Evolutionary conservation across 2,329 filamentous ascomycete species (phyloP).

Genomic region (Paraphaeosphaeria sporulosa): DNA sequence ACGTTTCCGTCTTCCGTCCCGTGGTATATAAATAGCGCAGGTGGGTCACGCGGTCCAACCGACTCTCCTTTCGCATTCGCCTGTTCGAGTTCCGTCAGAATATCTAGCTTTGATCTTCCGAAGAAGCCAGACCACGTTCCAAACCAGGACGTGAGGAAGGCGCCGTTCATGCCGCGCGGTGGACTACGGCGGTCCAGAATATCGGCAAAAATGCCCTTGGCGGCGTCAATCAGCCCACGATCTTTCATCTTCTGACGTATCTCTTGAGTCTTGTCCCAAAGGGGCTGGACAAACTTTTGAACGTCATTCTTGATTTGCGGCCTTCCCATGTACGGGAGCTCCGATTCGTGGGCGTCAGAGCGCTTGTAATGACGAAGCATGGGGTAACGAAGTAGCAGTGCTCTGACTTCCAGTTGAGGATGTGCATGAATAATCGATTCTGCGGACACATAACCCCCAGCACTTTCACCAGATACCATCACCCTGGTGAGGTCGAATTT

Average conservation of each 20-base stretch:
- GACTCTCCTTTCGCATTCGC: background rate
- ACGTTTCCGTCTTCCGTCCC: background rate
- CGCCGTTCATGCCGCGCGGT: background rate
- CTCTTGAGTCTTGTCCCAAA: background rate
- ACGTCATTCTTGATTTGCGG: background rate
- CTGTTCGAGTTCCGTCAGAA: background rate
- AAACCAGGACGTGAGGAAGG: background rate
- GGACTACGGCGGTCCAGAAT: background rate
- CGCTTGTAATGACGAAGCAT: slow-evolving; percentile 11
- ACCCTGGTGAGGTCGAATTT: background rate
- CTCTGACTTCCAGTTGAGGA: background rate
- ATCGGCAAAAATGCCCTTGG: background rate
- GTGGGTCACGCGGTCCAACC: background rate
- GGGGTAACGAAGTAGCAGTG: slow-evolving; percentile 4
- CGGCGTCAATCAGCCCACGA: background rate
- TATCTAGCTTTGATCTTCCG: background rate
- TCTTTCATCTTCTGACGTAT: background rate
- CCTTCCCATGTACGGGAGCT: background rate
- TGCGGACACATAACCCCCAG: slow-evolving; percentile 37
- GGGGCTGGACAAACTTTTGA: background rate
- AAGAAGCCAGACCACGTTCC: background rate
- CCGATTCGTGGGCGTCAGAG: background rate
- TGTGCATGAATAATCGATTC: slow-evolving; percentile 18
- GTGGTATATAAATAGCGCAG: background rate
- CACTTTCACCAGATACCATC: slow-evolving; percentile 37